Evolutionary conservation across 2,329 filamentous ascomycete genomes (phyloP).

Genomic region (Dactylellina haptotyla): DNA sequence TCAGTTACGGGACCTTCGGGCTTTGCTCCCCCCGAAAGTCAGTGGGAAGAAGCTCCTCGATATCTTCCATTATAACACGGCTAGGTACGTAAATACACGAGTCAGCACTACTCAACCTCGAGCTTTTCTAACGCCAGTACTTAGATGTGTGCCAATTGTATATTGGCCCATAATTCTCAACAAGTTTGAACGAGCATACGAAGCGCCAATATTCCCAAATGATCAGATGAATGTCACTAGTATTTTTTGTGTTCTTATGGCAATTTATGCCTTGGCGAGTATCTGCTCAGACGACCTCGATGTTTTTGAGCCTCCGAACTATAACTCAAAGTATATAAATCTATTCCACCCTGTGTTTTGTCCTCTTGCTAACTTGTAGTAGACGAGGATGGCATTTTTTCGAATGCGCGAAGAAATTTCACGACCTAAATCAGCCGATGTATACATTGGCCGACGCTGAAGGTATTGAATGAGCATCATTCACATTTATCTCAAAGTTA

Average conservation of each 20-base stretch:
- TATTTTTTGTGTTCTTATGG: slow-evolving; percentile 41
- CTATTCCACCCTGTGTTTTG: not conserved
- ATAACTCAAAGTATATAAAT: slow-evolving; percentile 24
- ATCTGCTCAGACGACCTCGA: slow-evolving; percentile 34
- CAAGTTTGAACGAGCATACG: slow-evolving; percentile 47
- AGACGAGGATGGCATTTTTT: slow-evolving; percentile 58
- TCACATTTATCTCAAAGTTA: slow-evolving; percentile 12
- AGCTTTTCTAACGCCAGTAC: not conserved
- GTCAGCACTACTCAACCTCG: not conserved
- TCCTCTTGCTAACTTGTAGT: slow-evolving; percentile 5
- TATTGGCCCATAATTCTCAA: slow-evolving; percentile 44
- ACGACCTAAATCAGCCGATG: slow-evolving; percentile 56
- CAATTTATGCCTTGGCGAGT: slow-evolving; percentile 41
- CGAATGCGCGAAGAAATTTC: slow-evolving; percentile 57
- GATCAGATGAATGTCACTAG: slow-evolving; percentile 26
- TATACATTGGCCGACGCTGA: slow-evolving; percentile 57
- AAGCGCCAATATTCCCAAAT: slow-evolving; percentile 36
- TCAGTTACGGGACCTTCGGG: slow-evolving; percentile 35
- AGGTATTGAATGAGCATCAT: slow-evolving; percentile 25
- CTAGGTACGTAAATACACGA: slow-evolving; percentile 12
- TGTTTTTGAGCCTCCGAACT: slow-evolving; percentile 27
- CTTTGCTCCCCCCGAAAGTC: slow-evolving; percentile 16
- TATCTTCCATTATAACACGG: slow-evolving; percentile 38
- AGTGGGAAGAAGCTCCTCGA: slow-evolving; percentile 36
- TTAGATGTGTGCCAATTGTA: slow-evolving; percentile 32